phyloP scores from a whole-genome alignment of 164 flowering plant species.

The Liriodendron chinense region DNA sequence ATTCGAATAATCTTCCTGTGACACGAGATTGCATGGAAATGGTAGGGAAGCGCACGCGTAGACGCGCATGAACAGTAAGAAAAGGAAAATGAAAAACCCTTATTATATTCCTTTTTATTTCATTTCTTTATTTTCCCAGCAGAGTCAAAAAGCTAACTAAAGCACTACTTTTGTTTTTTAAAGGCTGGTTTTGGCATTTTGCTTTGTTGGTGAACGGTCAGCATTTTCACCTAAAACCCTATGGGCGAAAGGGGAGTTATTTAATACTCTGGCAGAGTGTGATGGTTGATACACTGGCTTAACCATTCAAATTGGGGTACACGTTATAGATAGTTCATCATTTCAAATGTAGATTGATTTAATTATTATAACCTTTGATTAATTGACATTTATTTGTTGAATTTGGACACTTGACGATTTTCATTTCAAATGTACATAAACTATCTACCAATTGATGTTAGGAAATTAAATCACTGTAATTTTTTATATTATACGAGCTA shows the following conservation, averaged over 20 bases:
- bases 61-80: neutral
- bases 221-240: neutral
- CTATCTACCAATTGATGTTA: no score
- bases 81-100: neutral
- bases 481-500: no score
- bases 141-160: neutral
- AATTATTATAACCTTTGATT: no score
- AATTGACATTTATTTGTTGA: no score
- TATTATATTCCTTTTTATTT: neutral
- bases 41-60: neutral
- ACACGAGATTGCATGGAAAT: neutral
- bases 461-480: no score
- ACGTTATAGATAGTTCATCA: no score
- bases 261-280: neutral
- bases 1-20: neutral
- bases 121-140: neutral
- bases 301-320: no score
- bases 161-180: neutral
- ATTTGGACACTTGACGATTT: no score
- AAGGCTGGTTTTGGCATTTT: neutral
- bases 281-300: no score
- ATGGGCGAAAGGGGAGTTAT: neutral
- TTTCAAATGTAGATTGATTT: no score
- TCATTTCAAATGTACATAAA: no score
- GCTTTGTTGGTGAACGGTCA: neutral